phyloP scores from a whole-genome alignment of 225 moss, liverwort and hornwort genomes.

The Pseudoscleropodium purum region DNA sequence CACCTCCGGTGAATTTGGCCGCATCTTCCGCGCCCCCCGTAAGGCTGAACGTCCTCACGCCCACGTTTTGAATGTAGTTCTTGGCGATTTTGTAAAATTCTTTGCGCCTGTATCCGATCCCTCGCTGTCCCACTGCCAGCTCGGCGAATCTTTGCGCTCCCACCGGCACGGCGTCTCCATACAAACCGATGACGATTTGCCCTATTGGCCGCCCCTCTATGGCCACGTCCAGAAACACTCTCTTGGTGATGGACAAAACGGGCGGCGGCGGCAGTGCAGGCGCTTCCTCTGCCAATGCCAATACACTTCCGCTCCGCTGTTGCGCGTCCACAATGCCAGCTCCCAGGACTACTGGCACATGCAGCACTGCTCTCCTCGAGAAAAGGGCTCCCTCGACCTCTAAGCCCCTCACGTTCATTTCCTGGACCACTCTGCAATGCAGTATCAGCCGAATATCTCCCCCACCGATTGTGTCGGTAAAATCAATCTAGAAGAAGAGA shows the following conservation, averaged over 20 bases:
- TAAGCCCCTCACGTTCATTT: neutral
- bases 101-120: conserved; percentile 71
- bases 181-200: conserved; percentile 70
- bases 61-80: conserved; percentile 78
- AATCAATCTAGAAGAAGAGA: neutral
- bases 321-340: neutral
- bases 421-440: conserved; percentile 24
- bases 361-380: conserved; percentile 12
- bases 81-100: conserved; percentile 78
- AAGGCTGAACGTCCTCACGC: conserved; percentile 68
- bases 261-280: neutral
- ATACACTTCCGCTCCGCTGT: neutral
- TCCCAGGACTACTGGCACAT: neutral
- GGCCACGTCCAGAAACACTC: conserved; percentile 72
- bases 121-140: conserved; percentile 58
- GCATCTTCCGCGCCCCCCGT: conserved; percentile 63
- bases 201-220: conserved; percentile 79
- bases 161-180: conserved; percentile 59
- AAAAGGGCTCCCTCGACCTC: neutral
- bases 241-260: conserved; percentile 43
- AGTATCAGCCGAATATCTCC: neutral
- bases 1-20: conserved; percentile 69
- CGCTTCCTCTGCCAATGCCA: conserved; percentile 12
- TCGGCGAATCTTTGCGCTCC: conserved; percentile 82
- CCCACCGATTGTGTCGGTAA: neutral